phyloP scores from a whole-genome alignment of 345 rosid species.

The Garcia nutans region DNA sequence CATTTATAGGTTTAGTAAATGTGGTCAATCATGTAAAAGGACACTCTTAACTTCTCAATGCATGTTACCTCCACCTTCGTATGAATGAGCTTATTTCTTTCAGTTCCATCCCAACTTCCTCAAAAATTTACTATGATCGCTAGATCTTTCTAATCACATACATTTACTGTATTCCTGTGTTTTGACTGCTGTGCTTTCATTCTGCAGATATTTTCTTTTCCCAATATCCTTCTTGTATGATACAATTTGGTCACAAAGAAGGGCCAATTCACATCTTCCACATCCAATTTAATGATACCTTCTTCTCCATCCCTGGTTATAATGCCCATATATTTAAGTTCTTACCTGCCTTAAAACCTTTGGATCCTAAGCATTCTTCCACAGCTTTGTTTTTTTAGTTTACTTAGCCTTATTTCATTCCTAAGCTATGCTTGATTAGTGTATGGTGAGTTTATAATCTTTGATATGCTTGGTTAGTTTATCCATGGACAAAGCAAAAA shows the following conservation, averaged over 20 bases:
- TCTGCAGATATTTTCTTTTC: neutral
- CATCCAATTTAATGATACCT: neutral
- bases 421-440: neutral
- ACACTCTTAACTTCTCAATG: neutral
- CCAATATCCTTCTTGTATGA: neutral
- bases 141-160: neutral
- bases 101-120: neutral
- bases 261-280: neutral
- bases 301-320: neutral
- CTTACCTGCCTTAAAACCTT: neutral
- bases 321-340: neutral
- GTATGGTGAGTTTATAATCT: neutral
- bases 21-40: neutral
- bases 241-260: neutral
- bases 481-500: neutral
- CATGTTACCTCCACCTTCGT: neutral
- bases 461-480: neutral
- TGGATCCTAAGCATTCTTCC: neutral
- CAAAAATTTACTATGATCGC: too few species aligned
- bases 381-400: neutral
- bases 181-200: neutral
- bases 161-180: neutral
- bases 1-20: neutral
- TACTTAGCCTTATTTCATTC: neutral
- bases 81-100: neutral